A percentile compares a stretch with the other conserved stretches of the same genome.
Evolutionary conservation across 2,329 filamentous ascomycete genomes (phyloP).

Genomic region (Ceratocystis colombiana): DNA sequence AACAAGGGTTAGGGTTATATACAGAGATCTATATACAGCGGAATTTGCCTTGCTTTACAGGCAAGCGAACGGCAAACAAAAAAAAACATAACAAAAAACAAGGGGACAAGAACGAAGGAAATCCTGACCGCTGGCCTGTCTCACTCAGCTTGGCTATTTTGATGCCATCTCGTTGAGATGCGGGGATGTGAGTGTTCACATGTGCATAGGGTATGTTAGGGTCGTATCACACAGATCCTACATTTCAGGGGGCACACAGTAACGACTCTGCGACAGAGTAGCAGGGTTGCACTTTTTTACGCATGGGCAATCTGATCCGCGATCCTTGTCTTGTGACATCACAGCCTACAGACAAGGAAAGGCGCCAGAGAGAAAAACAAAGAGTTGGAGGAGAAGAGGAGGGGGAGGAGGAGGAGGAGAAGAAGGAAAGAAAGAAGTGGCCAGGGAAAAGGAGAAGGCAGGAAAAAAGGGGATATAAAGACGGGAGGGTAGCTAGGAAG

Average conservation of each 20-base stretch:
- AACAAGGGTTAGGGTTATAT: neutral
- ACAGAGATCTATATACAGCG: neutral
- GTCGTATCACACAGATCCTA: neutral
- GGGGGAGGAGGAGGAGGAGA: neutral
- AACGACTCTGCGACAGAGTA: neutral
- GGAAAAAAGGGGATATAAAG: neutral
- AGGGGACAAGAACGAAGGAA: neutral
- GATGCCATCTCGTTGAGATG: neutral
- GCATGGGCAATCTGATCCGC: constrained; percentile 1
- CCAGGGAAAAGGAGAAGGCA: neutral
- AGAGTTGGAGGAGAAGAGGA: neutral
- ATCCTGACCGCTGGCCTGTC: neutral
- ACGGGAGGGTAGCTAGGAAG: neutral
- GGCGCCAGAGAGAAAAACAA: neutral
- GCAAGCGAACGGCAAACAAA: neutral
- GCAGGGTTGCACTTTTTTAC: neutral
- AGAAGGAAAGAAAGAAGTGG: neutral
- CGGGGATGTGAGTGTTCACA: neutral
- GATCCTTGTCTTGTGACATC: constrained; percentile 12
- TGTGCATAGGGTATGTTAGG: constrained; percentile 5
- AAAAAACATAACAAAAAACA: neutral
- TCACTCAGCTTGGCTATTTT: neutral
- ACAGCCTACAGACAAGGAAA: constrained; percentile 6
- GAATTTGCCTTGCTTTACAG: too few relatives aligned
- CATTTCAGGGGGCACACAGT: constrained; percentile 5